Conservation (phyloP, 805 yeast species). For the Pichia insulana region DNA sequence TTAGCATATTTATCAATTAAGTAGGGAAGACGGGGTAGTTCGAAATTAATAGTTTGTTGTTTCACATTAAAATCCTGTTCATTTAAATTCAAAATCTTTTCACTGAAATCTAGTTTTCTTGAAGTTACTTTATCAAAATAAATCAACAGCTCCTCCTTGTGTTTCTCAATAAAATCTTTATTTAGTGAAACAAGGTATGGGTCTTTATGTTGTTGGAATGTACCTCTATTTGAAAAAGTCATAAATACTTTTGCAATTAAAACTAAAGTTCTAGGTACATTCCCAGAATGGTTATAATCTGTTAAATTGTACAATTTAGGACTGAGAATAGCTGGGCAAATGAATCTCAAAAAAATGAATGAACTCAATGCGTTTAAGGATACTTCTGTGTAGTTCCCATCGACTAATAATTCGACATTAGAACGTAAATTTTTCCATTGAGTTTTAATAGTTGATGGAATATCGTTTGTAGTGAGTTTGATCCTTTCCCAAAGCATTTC, state of each 20-base stretch:
- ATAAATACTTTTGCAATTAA: conserved; percentile 71
- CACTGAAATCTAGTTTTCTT: conserved; percentile 53
- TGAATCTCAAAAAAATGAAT: conserved; percentile 71
- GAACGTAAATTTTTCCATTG: conserved; percentile 57
- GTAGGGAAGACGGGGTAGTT: conserved; percentile 60
- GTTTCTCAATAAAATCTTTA: conserved; percentile 45
- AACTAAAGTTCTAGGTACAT: conserved; percentile 69
- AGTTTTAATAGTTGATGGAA: conserved; percentile 58
- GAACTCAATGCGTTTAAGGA: conserved; percentile 74
- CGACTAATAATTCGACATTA: conserved; percentile 54
- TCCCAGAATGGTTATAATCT: conserved; percentile 60
- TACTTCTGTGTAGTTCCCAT: conserved; percentile 39
- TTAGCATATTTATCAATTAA: conserved; percentile 61
- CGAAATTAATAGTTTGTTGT: conserved; percentile 32
- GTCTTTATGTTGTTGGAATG: conserved; percentile 73
- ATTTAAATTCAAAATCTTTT: conserved; percentile 48
- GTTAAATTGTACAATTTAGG: conserved; percentile 79
- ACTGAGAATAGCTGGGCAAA: conserved; percentile 86
- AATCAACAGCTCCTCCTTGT: conserved; percentile 49
- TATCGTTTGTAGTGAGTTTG: conserved; percentile 57
- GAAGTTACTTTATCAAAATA: conserved; percentile 70
- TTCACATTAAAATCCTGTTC: conserved; percentile 44
- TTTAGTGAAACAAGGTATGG: conserved; percentile 71
- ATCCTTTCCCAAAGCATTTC: conserved; percentile 59
- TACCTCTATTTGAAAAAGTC: conserved; percentile 68